Percentiles rank a stretch among this genome's conserved stretches.
These are phyloP conservation scores for Camellia granthamiana DNA, from an alignment of 148 eudicot genomes.

Conservation along the genomic window DNA sequence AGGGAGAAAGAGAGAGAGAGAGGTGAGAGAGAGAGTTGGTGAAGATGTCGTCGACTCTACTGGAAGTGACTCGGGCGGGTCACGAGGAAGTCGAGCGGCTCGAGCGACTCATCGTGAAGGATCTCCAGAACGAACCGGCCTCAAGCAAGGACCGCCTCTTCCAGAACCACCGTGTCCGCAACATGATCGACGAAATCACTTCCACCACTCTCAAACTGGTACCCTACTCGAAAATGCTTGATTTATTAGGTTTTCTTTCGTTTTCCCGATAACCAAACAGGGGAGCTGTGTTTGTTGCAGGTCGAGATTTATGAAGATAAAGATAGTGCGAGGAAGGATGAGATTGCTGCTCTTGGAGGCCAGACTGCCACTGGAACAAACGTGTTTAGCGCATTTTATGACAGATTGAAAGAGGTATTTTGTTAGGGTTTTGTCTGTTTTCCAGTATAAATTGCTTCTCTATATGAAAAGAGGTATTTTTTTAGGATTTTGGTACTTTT, in stretches of 20 bases:
- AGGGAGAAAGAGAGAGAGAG: slow-evolving; percentile 13
- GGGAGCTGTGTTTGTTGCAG: slow-evolving; percentile 26
- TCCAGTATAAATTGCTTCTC: too few relatives aligned
- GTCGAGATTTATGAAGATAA: slow-evolving; percentile 82
- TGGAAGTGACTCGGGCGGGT: slow-evolving; percentile 77
- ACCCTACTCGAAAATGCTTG: slow-evolving; percentile 5
- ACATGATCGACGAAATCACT: slow-evolving; percentile 68
- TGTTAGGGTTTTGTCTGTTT: neutral
- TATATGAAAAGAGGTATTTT: slow-evolving; percentile 57
- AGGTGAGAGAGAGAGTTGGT: slow-evolving; percentile 7
- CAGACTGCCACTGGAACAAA: slow-evolving; percentile 81
- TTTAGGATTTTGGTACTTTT: neutral
- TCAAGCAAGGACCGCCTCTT: slow-evolving; percentile 65
- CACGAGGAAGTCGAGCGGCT: slow-evolving; percentile 94
- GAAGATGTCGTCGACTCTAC: slow-evolving; percentile 86
- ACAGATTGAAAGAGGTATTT: slow-evolving; percentile 84
- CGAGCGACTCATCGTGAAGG: slow-evolving; percentile 72
- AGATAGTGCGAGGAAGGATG: slow-evolving; percentile 89
- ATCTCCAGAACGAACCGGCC: slow-evolving; percentile 72
- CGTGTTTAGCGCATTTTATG: slow-evolving; percentile 92
- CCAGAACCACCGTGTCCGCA: slow-evolving; percentile 92
- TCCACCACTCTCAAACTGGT: slow-evolving; percentile 73
- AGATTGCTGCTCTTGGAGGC: slow-evolving; percentile 97
- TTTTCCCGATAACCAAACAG: neutral
- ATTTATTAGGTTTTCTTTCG: neutral